Evolutionary conservation across 2,329 filamentous ascomycete species (phyloP), one percentile per base, ranked within the genome.

Genomic region (Aspergillus brunneoviolaceus): DNA sequence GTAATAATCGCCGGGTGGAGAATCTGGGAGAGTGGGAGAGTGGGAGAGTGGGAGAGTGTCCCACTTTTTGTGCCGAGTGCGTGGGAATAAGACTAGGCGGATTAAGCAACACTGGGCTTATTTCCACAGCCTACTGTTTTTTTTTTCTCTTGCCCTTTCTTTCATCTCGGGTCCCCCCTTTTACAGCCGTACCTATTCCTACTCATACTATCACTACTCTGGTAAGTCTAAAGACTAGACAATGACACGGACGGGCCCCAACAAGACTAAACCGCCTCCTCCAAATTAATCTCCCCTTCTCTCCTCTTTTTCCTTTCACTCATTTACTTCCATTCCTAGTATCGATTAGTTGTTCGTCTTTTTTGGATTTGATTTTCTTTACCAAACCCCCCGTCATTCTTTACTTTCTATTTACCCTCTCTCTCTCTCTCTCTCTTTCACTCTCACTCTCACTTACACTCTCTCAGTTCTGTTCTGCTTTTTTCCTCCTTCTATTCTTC

Each of bases 211-310:
- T 23, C 23, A 23, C 23, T 23, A 23, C 23, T 23, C 4, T 23
- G 23, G 23, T 23, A 23, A 23, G 23, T 23, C 23, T 3, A 23
- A 23, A 23, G 35, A 52, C 25, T 50, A 54, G 33, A 47, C 42
- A n/a, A 45, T 45, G 39, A 45, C 39, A 45, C 39, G 39, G 39
- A 45, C 39, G 39, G 39, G 39, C 39, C 39, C 39, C 39, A 45
- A 45, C 39, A 16, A 45, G 39, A 45, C 39, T 45, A 45, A 45
- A 45, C 39, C 39, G 39, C 39, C 39, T 45, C 39, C 39, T 45
- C 39, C 39, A 45, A 45, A 45, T 27, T 52, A 58, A 58, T 56
- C 58, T 59, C 51, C 33, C 51, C 51, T 56, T 58, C 54, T 51
- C 51, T 42, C 49, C 51, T 55, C 19, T 52, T 51, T 52, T 35